Evolutionary conservation across 2,329 filamentous ascomycete species (phyloP).

Genomic region (Clonostachys byssicola): DNA sequence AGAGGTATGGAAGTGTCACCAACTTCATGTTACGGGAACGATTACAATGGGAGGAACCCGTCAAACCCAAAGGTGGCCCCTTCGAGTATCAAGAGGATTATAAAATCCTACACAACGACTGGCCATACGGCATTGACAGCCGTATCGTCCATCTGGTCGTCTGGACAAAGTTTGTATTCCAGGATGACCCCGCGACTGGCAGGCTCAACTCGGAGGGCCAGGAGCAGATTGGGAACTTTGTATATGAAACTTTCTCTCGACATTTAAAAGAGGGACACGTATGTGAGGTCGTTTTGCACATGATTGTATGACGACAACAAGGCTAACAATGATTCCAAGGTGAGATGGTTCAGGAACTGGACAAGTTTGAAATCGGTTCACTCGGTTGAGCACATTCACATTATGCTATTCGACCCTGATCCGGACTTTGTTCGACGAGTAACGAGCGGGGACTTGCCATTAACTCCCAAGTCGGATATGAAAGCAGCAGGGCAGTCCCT

Average conservation of each 20-base stretch:
- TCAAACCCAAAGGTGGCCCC: conserved; percentile 23
- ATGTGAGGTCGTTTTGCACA: conserved; percentile 16
- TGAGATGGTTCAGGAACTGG: conserved; percentile 70
- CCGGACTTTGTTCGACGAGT: conserved; percentile 63
- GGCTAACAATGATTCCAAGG: conserved; percentile 10
- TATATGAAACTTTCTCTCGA: conserved; percentile 60
- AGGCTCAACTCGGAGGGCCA: conserved; percentile 64
- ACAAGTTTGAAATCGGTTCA: conserved; percentile 77
- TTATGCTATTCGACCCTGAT: conserved; percentile 81
- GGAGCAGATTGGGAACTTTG: conserved; percentile 65
- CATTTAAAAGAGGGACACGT: conserved; percentile 48
- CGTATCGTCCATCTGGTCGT: conserved; percentile 82
- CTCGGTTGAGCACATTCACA: conserved; percentile 89
- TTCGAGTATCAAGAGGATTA: conserved; percentile 51
- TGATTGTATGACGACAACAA: not conserved
- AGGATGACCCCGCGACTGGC: conserved; percentile 60
- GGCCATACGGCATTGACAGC: conserved; percentile 82
- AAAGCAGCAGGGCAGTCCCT: not conserved
- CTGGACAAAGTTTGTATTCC: conserved; percentile 85
- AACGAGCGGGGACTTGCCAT: conserved; percentile 70
- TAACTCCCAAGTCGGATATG: conserved; percentile 23
- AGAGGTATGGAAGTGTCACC: conserved; percentile 72
- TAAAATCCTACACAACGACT: conserved; percentile 84
- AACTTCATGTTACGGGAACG: conserved; percentile 69
- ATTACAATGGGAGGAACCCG: conserved; percentile 60